phyloP scores from a whole-genome alignment of 2,329 filamentous ascomycete species.

The Curvularia lunata region DNA sequence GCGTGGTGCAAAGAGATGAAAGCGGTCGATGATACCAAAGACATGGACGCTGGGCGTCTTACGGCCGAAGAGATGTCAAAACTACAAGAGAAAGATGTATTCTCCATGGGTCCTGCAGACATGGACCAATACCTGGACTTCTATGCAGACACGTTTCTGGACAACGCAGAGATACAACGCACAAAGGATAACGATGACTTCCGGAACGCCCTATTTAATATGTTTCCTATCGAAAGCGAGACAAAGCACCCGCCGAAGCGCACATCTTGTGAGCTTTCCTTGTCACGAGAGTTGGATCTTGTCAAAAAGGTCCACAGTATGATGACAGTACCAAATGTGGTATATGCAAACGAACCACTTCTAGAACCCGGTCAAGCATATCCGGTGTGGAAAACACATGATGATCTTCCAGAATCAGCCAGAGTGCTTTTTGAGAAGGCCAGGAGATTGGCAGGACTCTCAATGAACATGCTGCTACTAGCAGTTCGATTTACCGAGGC shows the following conservation, averaged over 20 bases:
- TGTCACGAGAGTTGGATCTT: slow-evolving; percentile 42
- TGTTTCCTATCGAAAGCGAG: slow-evolving; percentile 49
- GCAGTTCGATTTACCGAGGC: slow-evolving; percentile 59
- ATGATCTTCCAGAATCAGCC: slow-evolving; percentile 55
- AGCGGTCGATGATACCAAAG: slow-evolving; percentile 4
- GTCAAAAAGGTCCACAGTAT: slow-evolving; percentile 53
- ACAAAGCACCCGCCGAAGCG: not conserved
- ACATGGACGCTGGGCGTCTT: slow-evolving; percentile 23
- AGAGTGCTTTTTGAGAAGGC: slow-evolving; percentile 59
- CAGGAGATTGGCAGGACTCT: slow-evolving; percentile 58
- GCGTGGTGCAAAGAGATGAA: slow-evolving; percentile 61
- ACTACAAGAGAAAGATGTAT: slow-evolving; percentile 67
- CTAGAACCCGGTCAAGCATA: slow-evolving; percentile 59
- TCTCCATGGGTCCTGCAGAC: slow-evolving; percentile 65
- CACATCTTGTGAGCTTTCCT: slow-evolving; percentile 34
- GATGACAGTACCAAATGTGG: slow-evolving; percentile 48
- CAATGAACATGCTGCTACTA: slow-evolving; percentile 57
- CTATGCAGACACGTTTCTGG: slow-evolving; percentile 70
- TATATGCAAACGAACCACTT: slow-evolving; percentile 38
- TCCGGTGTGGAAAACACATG: slow-evolving; percentile 54
- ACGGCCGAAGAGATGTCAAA: slow-evolving; percentile 56
- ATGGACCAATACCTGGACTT: slow-evolving; percentile 81
- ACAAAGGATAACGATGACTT: slow-evolving; percentile 50
- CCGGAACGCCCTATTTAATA: slow-evolving; percentile 48
- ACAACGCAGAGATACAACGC: slow-evolving; percentile 50